A percentile compares a stretch with the other conserved stretches of the same genome.
Evolutionary conservation across 495 filamentous ascomycete species (phyloP).

Genomic region (Penicillium dipodomyicola): DNA sequence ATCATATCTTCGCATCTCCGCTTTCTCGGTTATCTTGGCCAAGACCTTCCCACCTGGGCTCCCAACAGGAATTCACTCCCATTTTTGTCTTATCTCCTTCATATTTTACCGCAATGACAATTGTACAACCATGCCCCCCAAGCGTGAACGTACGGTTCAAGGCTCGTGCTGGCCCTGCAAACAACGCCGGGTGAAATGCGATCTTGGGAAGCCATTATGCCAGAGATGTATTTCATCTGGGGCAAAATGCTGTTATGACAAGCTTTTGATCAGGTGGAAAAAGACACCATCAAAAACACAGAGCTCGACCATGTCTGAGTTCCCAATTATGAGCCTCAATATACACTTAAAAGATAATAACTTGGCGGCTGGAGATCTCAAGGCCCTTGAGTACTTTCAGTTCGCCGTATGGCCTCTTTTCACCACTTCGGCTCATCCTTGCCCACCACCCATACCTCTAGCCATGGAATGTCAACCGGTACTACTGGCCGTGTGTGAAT

Average conservation of each 20-base stretch:
- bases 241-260: slow-evolving; percentile 35
- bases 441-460: slow-evolving; percentile 29
- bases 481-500: slow-evolving; percentile 28
- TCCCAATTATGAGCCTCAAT: slow-evolving; percentile 8
- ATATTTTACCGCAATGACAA: slow-evolving; percentile 1
- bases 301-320: slow-evolving; percentile 25
- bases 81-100: neutral
- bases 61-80: neutral
- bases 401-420: slow-evolving; percentile 21
- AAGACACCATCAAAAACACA: slow-evolving; percentile 15
- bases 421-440: slow-evolving; percentile 24
- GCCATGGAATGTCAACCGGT: slow-evolving; percentile 27
- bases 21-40: slow-evolving; percentile 2
- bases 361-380: slow-evolving; percentile 11
- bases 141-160: slow-evolving; percentile 36
- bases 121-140: slow-evolving; percentile 18
- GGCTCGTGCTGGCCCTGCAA: slow-evolving; percentile 43
- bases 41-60: neutral
- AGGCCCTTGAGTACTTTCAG: slow-evolving; percentile 22
- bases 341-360: slow-evolving; percentile 11
- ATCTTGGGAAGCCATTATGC: slow-evolving; percentile 29
- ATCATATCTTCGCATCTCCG: slow-evolving; percentile 3
- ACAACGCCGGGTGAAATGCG: slow-evolving; percentile 38
- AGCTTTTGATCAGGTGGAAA: slow-evolving; percentile 36
- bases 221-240: slow-evolving; percentile 33